phyloP scores from a whole-genome alignment of 2,329 filamentous ascomycete species.

The Diaporthe humulicola region DNA sequence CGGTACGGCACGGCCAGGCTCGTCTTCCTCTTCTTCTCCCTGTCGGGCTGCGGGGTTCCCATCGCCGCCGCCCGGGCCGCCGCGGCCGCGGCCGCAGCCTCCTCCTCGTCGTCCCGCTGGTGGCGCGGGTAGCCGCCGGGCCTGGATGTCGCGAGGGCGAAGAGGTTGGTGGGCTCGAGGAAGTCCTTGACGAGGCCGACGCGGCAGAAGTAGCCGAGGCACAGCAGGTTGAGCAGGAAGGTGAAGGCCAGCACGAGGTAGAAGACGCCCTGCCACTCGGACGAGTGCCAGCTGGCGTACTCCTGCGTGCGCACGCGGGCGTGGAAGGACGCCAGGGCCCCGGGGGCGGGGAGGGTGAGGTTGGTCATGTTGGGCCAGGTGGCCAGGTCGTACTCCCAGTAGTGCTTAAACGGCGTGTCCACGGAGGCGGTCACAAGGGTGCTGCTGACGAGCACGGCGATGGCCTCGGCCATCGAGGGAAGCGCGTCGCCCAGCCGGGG shows the following conservation, averaged over 20 bases:
- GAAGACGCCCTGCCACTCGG: conserved; percentile 74
- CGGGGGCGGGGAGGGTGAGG: conserved; percentile 55
- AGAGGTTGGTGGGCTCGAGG: conserved; percentile 82
- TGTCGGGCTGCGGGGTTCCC: conserved; percentile 43
- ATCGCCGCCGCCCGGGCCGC: conserved; percentile 50
- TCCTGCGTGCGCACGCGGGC: conserved; percentile 74
- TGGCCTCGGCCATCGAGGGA: conserved; percentile 79
- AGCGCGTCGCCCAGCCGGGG: conserved; percentile 60
- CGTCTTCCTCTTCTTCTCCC: conserved; percentile 40
- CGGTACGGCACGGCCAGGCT: conserved; percentile 58
- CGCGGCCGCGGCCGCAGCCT: conserved; percentile 47
- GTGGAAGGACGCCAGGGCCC: conserved; percentile 70
- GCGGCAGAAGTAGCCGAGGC: conserved; percentile 70
- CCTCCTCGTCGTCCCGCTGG: conserved; percentile 43
- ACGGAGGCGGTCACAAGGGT: conserved; percentile 73
- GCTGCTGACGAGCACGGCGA: conserved; percentile 77
- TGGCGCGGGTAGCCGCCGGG: conserved; percentile 54
- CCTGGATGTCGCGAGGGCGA: conserved; percentile 77
- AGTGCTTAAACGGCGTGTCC: conserved; percentile 71
- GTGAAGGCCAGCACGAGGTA: conserved; percentile 75
- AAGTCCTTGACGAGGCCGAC: conserved; percentile 80
- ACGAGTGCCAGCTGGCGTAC: conserved; percentile 76
- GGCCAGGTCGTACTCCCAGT: conserved; percentile 60
- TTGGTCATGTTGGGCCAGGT: conserved; percentile 38
- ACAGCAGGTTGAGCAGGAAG: conserved; percentile 76